A percentile compares a stretch with the other conserved stretches of the same genome.
Conservation (phyloP, 768 basidiomycete species). For the Hygrophoropsis aurantiaca region DNA sequence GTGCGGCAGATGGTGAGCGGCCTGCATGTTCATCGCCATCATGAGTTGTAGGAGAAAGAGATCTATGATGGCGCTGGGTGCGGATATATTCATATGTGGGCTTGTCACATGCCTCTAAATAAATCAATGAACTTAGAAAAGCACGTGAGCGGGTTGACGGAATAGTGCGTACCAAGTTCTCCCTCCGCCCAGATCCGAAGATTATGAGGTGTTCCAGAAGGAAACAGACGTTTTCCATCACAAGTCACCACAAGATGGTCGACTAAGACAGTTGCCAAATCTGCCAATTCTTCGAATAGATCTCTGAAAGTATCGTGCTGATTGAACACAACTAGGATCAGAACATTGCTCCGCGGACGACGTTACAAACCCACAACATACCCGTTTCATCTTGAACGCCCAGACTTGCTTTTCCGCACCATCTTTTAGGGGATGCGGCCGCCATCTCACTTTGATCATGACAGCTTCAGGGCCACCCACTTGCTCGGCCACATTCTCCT, state of each 20-base stretch:
- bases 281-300: conserved; percentile 66
- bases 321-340: neutral
- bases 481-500: conserved; percentile 19
- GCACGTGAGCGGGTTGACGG: neutral
- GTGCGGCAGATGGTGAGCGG: conserved; percentile 18
- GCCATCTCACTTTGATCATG: conserved; percentile 60
- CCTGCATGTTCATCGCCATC: conserved; percentile 4
- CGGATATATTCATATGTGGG: conserved; percentile 64
- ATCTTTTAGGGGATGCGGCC: conserved; percentile 57
- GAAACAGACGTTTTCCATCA: conserved; percentile 61
- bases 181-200: conserved; percentile 69
- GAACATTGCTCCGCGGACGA: neutral
- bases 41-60: conserved; percentile 18
- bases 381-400: conserved; percentile 60
- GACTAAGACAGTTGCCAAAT: conserved; percentile 50
- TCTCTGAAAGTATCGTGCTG: conserved; percentile 67
- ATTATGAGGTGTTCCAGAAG: conserved; percentile 65
- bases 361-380: conserved; percentile 26
- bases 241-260: conserved; percentile 61
- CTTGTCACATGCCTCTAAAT: conserved; percentile 65
- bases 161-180: conserved; percentile 52
- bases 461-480: conserved; percentile 39
- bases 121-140: conserved; percentile 8
- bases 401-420: conserved; percentile 40
- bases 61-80: conserved; percentile 28